Percentiles rank a stretch among this genome's conserved stretches.
Conservation (phyloP, 2,329 filamentous ascomycete genomes). For the Ophioceras dolichostomum region DNA sequence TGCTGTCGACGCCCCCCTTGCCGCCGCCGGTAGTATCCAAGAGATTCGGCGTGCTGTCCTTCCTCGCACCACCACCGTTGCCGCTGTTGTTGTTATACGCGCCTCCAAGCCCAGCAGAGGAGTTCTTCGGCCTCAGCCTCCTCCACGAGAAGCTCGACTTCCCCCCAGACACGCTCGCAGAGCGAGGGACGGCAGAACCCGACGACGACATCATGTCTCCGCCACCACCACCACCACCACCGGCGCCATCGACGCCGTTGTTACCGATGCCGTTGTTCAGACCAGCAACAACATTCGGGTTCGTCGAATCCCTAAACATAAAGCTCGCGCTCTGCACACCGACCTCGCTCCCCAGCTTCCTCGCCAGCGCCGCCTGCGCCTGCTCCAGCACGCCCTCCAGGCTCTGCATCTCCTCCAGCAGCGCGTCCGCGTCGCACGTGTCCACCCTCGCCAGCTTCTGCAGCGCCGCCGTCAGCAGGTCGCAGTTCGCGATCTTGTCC, state of each 20-base stretch:
- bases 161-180: conserved; percentile 57
- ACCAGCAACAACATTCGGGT: too few relatives aligned
- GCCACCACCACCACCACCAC: conserved; percentile 30
- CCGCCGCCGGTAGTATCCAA: conserved; percentile 34
- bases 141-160: conserved; percentile 78
- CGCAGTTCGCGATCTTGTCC: conserved; percentile 87
- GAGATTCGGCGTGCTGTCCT: conserved; percentile 3
- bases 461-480: conserved; percentile 79
- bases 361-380: conserved; percentile 61
- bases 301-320: conserved; percentile 66
- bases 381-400: conserved; percentile 80
- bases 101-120: conserved; percentile 45
- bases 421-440: conserved; percentile 78
- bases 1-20: conserved; percentile 37
- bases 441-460: conserved; percentile 75
- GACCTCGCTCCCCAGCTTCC: conserved; percentile 88
- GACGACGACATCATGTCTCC: conserved; percentile 11
- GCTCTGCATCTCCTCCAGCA: conserved; percentile 87
- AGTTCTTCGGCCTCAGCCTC: conserved; percentile 81
- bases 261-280: too few relatives aligned
- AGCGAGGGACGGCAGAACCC: conserved; percentile 34
- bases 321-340: conserved; percentile 63
- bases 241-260: conserved; percentile 13
- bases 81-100: conserved; percentile 28
- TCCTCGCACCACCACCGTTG: conserved; percentile 20